These are phyloP conservation scores for Pichia scutulata DNA, from an alignment of 805 yeast species.

Conservation along the genomic window DNA sequence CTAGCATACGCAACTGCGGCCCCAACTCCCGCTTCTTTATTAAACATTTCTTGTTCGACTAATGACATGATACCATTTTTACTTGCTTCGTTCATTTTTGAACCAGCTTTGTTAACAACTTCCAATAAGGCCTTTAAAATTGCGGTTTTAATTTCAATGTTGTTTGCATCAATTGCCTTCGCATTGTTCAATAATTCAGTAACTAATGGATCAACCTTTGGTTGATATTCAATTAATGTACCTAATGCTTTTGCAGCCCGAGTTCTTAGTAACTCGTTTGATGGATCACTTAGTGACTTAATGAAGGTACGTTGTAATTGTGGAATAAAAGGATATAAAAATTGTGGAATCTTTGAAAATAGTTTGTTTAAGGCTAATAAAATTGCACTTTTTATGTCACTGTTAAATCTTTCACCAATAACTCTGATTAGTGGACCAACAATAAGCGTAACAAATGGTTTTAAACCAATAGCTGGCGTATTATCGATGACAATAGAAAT, in stretches of 20 bases:
- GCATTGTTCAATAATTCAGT: slow-evolving; percentile 77
- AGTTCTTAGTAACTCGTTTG: slow-evolving; percentile 62
- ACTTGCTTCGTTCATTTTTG: slow-evolving; percentile 66
- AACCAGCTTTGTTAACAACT: slow-evolving; percentile 74
- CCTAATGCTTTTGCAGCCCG: slow-evolving; percentile 91
- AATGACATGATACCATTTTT: slow-evolving; percentile 60
- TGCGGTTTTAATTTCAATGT: slow-evolving; percentile 70
- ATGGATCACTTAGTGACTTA: slow-evolving; percentile 74
- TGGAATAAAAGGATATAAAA: slow-evolving; percentile 91
- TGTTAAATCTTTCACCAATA: slow-evolving; percentile 87
- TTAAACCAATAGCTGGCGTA: slow-evolving; percentile 75
- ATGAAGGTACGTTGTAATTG: slow-evolving; percentile 96
- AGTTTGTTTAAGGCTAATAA: slow-evolving; percentile 73
- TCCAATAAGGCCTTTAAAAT: slow-evolving; percentile 80
- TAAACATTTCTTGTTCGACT: slow-evolving; percentile 60
- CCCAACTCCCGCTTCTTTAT: slow-evolving; percentile 35
- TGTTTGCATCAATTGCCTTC: slow-evolving; percentile 40
- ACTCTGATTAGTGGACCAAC: slow-evolving; percentile 98
- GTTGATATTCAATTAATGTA: slow-evolving; percentile 78
- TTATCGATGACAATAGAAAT: slow-evolving; percentile 81
- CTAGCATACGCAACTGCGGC: slow-evolving; percentile 72
- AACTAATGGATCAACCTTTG: slow-evolving; percentile 89
- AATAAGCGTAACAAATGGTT: slow-evolving; percentile 83
- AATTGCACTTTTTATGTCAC: slow-evolving; percentile 93
- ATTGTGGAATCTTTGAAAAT: slow-evolving; percentile 78